These are phyloP conservation scores for Fraxinus sp. DNA, from an alignment of 305 asterid species.

Conservation along the genomic window DNA sequence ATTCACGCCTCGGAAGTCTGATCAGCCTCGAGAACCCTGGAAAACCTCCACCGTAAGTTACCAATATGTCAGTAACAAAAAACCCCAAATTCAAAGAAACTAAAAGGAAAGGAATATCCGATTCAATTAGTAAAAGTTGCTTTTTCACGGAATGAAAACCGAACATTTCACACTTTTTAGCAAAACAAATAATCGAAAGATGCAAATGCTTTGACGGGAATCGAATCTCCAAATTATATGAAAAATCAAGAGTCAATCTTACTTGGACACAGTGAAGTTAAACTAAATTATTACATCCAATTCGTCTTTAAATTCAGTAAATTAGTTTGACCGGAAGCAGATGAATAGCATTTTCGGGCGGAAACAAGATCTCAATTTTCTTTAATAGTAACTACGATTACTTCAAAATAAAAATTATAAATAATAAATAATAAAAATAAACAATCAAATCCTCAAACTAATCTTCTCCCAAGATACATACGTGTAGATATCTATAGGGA, in stretches of 20 bases:
- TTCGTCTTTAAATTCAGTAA: slow-evolving; percentile 17
- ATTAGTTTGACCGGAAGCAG: slow-evolving; percentile 41
- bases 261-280: slow-evolving; percentile 19
- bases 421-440: background rate
- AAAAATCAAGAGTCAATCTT: slow-evolving; percentile 17
- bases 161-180: slow-evolving; percentile 28
- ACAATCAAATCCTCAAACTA: background rate
- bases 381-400: background rate
- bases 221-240: slow-evolving; percentile 32
- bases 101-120: slow-evolving; percentile 21
- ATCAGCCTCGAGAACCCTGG: slow-evolving; percentile 43
- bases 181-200: slow-evolving; percentile 17
- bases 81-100: slow-evolving; percentile 25
- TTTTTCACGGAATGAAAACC: slow-evolving; percentile 16
- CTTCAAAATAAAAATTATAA: background rate
- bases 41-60: slow-evolving; percentile 33
- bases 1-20: slow-evolving; percentile 30
- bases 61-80: slow-evolving; percentile 25
- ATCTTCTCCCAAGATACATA: background rate
- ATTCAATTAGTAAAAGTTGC: slow-evolving; percentile 34
- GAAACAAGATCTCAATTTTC: slow-evolving; percentile 28
- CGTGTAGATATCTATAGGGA: background rate
- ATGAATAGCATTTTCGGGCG: slow-evolving; percentile 36
- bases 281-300: slow-evolving; percentile 18
- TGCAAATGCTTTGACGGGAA: slow-evolving; percentile 29